Evolutionary conservation across 441 rosid species (phyloP).

Genomic region (Geranium incanum): DNA sequence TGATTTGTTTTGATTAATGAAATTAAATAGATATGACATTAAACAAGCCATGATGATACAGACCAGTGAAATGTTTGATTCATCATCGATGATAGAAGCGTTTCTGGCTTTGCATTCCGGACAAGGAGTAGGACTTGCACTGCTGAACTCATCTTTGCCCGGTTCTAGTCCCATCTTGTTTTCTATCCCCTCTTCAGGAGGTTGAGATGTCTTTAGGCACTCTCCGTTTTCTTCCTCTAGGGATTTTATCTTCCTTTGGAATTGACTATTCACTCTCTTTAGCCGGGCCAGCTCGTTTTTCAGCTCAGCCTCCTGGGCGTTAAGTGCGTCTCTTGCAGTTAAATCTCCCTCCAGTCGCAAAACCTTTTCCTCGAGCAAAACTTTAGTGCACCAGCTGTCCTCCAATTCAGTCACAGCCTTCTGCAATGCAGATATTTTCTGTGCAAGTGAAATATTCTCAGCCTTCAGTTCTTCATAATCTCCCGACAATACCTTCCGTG

Average conservation of each 20-base stretch:
- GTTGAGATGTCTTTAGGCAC: slow-evolving; percentile 23
- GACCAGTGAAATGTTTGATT: slow-evolving; percentile 18
- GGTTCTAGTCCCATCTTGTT: slow-evolving; percentile 31
- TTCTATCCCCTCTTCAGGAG: slow-evolving; percentile 40
- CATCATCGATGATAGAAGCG: slow-evolving; percentile 10
- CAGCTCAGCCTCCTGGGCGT: slow-evolving; percentile 44
- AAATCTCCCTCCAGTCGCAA: slow-evolving; percentile 29
- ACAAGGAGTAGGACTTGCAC: slow-evolving; percentile 20
- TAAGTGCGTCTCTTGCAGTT: slow-evolving; percentile 50
- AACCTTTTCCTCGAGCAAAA: slow-evolving; percentile 37
- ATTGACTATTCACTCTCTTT: slow-evolving; percentile 34
- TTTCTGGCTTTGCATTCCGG: slow-evolving; percentile 22
- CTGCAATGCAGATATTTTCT: slow-evolving; percentile 33
- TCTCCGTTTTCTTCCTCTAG: slow-evolving; percentile 42
- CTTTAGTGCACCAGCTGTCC: slow-evolving; percentile 28
- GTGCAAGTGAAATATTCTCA: slow-evolving; percentile 30
- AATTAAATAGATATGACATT: not conserved
- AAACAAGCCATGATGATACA: not conserved
- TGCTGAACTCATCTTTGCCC: slow-evolving; percentile 20
- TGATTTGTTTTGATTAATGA: not conserved
- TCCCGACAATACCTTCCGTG: slow-evolving; percentile 21
- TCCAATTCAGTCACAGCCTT: slow-evolving; percentile 33
- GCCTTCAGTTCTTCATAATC: slow-evolving; percentile 36
- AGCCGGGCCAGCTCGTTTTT: slow-evolving; percentile 47
- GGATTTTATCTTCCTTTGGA: slow-evolving; percentile 32